Percentiles rank a stretch among this genome's conserved stretches.
Evolutionary conservation across 2,329 filamentous ascomycete species (phyloP).

Genomic region (Ascochyta rabiei): DNA sequence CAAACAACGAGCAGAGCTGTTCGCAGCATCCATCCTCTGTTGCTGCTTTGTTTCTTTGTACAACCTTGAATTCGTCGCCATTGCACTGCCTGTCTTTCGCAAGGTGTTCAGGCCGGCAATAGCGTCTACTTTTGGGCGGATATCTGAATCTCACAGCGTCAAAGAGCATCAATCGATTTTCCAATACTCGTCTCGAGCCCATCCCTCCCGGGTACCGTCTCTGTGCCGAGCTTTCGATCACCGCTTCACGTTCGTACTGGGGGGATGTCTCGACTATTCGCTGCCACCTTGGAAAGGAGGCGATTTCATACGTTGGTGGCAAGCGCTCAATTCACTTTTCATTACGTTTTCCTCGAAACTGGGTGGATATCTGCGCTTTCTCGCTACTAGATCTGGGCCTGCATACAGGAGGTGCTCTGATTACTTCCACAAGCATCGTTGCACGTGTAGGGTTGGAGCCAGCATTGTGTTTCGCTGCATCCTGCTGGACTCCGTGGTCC

Average conservation of each 20-base stretch:
- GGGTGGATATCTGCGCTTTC: constrained; percentile 33
- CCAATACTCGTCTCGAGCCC: constrained; percentile 17
- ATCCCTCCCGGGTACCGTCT: constrained; percentile 17
- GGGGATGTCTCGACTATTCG: constrained; percentile 16
- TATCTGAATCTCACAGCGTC: constrained; percentile 29
- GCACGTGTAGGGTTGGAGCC: constrained; percentile 27
- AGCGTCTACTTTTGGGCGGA: constrained; percentile 31
- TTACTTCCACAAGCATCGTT: constrained; percentile 30
- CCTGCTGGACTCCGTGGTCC: constrained; percentile 31
- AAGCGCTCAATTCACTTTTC: constrained; percentile 25
- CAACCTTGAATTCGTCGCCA: constrained; percentile 25
- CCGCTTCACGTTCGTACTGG: constrained; percentile 12
- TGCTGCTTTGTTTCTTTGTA: constrained; percentile 28
- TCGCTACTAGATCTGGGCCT: constrained; percentile 35
- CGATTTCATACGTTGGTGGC: constrained; percentile 21
- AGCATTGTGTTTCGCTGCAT: constrained; percentile 33
- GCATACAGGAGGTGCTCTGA: constrained; percentile 35
- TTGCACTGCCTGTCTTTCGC: constrained; percentile 20
- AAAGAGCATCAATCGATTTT: constrained; percentile 28
- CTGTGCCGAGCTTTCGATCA: constrained; percentile 8
- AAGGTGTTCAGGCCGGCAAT: constrained; percentile 25
- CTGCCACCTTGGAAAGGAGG: constrained; percentile 3
- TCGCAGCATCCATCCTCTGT: constrained; percentile 1
- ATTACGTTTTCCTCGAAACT: constrained; percentile 22
- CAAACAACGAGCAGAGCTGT: constrained; percentile 13